phyloP scores from a whole-genome alignment of 2,329 filamentous ascomycete species.

The Aplosporella prunicola region DNA sequence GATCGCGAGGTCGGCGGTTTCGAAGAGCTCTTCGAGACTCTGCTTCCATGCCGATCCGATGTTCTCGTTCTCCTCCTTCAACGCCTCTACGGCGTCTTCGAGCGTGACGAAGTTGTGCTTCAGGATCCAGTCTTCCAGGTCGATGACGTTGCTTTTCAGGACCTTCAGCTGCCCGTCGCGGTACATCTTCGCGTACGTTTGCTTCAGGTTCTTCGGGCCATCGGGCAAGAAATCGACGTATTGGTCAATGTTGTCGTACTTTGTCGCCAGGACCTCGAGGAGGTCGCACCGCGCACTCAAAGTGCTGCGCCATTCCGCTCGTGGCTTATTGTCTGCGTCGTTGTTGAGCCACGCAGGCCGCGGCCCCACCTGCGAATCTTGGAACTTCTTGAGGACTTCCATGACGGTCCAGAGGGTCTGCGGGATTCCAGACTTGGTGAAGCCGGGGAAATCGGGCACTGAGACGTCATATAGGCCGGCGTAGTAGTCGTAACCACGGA shows the following conservation, averaged over 20 bases:
- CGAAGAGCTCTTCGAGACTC: background rate
- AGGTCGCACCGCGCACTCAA: slow-evolving; percentile 8
- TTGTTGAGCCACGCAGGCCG: slow-evolving; percentile 17
- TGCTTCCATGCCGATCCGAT: background rate
- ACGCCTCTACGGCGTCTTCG: background rate
- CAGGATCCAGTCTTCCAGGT: slow-evolving; percentile 1
- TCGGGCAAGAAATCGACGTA: slow-evolving; percentile 13
- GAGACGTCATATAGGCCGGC: slow-evolving; percentile 23
- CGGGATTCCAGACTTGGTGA: slow-evolving; percentile 26
- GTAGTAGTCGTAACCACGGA: slow-evolving; percentile 24
- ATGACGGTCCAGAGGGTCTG: slow-evolving; percentile 25
- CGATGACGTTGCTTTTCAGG: slow-evolving; percentile 12
- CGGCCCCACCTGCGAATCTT: slow-evolving; percentile 1
- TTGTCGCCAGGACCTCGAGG: slow-evolving; percentile 20
- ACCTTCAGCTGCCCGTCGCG: slow-evolving; percentile 27
- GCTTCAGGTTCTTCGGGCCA: slow-evolving; percentile 23
- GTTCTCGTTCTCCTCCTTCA: background rate
- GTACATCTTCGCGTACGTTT: slow-evolving; percentile 29
- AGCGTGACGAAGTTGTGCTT: slow-evolving; percentile 2
- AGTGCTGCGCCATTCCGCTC: slow-evolving; percentile 13
- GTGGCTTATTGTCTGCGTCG: slow-evolving; percentile 13
- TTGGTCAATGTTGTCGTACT: slow-evolving; percentile 16
- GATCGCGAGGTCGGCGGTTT: slow-evolving; percentile 1
- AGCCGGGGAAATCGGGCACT: slow-evolving; percentile 15
- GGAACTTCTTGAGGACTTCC: slow-evolving; percentile 16